These are phyloP conservation scores for Colletotrichum sp. DNA, from an alignment of 2,329 filamentous ascomycete genomes.

Conservation along the genomic window DNA sequence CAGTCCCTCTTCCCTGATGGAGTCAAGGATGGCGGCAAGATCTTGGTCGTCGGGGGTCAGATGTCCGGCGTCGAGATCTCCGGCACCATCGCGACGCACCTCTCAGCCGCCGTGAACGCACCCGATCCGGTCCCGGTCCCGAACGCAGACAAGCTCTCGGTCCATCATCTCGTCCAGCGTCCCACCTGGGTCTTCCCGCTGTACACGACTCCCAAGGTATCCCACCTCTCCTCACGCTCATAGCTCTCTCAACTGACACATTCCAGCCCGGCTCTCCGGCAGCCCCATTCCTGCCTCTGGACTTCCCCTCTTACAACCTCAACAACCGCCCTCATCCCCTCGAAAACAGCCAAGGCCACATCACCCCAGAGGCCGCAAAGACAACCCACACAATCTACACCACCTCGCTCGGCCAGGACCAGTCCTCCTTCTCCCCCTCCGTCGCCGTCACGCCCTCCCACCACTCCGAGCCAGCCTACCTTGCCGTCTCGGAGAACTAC, in stretches of 20 bases:
- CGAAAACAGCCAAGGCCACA: slow-evolving; percentile 66
- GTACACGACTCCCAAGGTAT: slow-evolving; percentile 55
- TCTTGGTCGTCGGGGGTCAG: slow-evolving; percentile 78
- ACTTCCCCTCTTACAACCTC: slow-evolving; percentile 75
- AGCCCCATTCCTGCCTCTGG: slow-evolving; percentile 72
- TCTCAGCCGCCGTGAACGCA: slow-evolving; percentile 67
- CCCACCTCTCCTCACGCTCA: not conserved
- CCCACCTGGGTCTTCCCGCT: slow-evolving; percentile 76
- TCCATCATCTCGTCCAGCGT: slow-evolving; percentile 72
- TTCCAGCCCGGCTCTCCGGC: slow-evolving; percentile 47
- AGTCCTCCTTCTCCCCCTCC: slow-evolving; percentile 51
- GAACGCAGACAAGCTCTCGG: slow-evolving; percentile 53
- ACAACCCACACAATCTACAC: slow-evolving; percentile 57
- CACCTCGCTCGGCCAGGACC: slow-evolving; percentile 54
- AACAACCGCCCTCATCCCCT: slow-evolving; percentile 64
- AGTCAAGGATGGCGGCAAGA: slow-evolving; percentile 54
- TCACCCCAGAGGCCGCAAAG: slow-evolving; percentile 61
- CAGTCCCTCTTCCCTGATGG: slow-evolving; percentile 46
- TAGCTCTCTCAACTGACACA: slow-evolving; percentile 24
- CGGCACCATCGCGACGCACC: slow-evolving; percentile 70
- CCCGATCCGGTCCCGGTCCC: slow-evolving; percentile 45
- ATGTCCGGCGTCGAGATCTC: slow-evolving; percentile 84
- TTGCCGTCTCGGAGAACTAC: slow-evolving; percentile 76
- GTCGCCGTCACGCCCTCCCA: slow-evolving; percentile 39
- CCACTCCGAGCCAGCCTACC: slow-evolving; percentile 60